A percentile compares a stretch with the other conserved stretches of the same genome.
These are phyloP conservation scores for Nicotiana otophora DNA, from an alignment of 257 asterid species.

Conservation along the genomic window DNA sequence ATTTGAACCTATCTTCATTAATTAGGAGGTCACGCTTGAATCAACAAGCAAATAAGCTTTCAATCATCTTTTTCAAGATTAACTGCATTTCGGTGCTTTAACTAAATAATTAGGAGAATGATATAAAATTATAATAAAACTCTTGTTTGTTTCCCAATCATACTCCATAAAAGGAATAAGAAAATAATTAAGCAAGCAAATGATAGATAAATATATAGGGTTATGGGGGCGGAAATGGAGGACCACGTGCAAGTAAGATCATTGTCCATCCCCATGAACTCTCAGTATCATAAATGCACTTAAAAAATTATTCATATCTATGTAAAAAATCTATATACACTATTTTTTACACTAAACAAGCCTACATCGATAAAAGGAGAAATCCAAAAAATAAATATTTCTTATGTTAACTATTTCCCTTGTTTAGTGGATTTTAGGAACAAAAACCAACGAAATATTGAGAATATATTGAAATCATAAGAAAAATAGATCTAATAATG, in stretches of 20 bases:
- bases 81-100: slow-evolving; percentile 5
- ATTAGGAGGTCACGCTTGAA: background rate
- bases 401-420: background rate
- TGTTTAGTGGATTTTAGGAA: background rate
- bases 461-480: slow-evolving; percentile 13
- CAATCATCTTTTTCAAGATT: background rate
- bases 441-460: slow-evolving; percentile 6
- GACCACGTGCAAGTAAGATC: slow-evolving; percentile 48
- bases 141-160: slow-evolving; percentile 11
- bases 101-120: background rate
- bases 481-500: slow-evolving; percentile 20
- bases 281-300: slow-evolving; percentile 21
- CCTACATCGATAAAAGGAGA: background rate
- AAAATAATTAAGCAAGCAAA: slow-evolving; percentile 15
- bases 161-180: background rate
- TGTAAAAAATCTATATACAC: background rate
- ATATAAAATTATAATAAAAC: background rate
- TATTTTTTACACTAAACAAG: background rate
- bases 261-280: slow-evolving; percentile 55
- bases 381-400: background rate
- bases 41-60: background rate
- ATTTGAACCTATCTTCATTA: too few relatives aligned
- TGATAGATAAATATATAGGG: slow-evolving; percentile 16
- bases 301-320: background rate
- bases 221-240: slow-evolving; percentile 28